phyloP scores from a whole-genome alignment of 306 rosid genomes.

The Quercus dentata region DNA sequence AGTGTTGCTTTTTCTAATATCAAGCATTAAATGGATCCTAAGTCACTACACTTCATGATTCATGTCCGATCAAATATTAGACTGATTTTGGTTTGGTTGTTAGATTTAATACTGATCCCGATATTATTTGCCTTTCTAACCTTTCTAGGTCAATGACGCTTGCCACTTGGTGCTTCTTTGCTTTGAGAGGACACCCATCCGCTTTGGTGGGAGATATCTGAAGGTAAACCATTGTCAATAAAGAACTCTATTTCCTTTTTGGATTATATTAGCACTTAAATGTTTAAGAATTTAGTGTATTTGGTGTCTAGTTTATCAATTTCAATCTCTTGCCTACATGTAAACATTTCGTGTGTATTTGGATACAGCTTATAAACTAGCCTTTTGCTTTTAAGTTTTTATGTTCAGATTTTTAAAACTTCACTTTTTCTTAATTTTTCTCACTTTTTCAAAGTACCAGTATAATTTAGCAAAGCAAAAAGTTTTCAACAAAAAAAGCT shows the following conservation, averaged over 20 bases:
- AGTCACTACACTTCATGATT: background rate
- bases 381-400: too few relatives aligned
- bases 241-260: background rate
- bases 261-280: background rate
- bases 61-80: background rate
- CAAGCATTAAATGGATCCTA: background rate
- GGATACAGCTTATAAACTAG: too few relatives aligned
- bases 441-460: too few relatives aligned
- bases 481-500: too few relatives aligned
- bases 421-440: too few relatives aligned
- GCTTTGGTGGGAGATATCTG: conserved; percentile 84
- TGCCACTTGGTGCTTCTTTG: conserved; percentile 51
- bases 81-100: conserved; percentile 1
- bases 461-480: too few relatives aligned
- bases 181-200: conserved; percentile 52
- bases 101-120: conserved; percentile 16
- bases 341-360: background rate
- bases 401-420: too few relatives aligned
- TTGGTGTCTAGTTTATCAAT: background rate
- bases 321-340: background rate
- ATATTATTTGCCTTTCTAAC: conserved; percentile 9
- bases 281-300: background rate
- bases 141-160: conserved; percentile 53
- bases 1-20: background rate
- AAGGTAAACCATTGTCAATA: conserved; percentile 40